These are phyloP conservation scores for Theobroma grandiflorum DNA, from an alignment of 441 rosid genomes.

Conservation along the genomic window DNA sequence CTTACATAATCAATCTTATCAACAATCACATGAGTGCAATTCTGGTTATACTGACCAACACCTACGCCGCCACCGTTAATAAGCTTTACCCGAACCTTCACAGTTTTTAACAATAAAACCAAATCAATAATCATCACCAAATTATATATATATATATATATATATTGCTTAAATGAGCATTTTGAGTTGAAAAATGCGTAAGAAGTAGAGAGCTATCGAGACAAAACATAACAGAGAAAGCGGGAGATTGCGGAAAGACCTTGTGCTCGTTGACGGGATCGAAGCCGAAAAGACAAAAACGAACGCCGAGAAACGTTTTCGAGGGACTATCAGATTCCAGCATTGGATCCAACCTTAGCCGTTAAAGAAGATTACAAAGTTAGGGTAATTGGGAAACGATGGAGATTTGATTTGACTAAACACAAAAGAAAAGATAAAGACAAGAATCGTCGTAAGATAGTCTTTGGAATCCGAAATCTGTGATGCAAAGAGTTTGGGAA, in stretches of 20 bases:
- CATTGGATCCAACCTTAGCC: conserved; percentile 33
- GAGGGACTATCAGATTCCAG: conserved; percentile 43
- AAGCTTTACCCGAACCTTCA: conserved; percentile 80
- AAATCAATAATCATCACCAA: background rate
- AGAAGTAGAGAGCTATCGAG: background rate
- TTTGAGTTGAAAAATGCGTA: background rate
- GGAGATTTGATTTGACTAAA: background rate
- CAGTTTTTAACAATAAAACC: background rate
- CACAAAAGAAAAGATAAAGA: background rate
- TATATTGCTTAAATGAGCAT: background rate
- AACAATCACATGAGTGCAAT: conserved; percentile 77
- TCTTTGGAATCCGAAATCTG: background rate
- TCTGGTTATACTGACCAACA: conserved; percentile 49
- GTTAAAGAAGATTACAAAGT: background rate
- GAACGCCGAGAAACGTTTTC: conserved; percentile 64
- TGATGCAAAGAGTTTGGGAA: background rate
- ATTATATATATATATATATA: background rate
- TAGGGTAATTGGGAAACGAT: background rate
- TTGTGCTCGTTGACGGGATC: conserved; percentile 45
- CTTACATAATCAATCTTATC: conserved; percentile 74
- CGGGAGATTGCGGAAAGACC: conserved; percentile 30
- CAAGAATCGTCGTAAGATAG: background rate
- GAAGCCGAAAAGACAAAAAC: conserved; percentile 79
- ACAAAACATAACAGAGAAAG: background rate
- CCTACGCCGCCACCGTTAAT: conserved; percentile 81